phyloP scores from a whole-genome alignment of 2,329 filamentous ascomycete genomes.

The Claviceps lovelessii region DNA sequence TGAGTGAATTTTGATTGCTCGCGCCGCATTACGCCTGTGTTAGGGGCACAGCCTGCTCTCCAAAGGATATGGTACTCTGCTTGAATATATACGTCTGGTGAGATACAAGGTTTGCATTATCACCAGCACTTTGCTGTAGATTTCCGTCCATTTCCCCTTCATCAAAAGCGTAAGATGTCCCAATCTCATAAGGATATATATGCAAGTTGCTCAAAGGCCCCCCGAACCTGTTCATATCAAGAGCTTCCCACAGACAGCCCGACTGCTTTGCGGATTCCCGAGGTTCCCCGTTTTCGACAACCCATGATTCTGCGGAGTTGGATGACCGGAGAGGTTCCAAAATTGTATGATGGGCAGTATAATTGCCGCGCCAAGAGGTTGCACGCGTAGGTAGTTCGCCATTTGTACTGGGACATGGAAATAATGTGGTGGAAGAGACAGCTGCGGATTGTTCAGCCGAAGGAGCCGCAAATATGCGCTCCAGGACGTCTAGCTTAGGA shows the following conservation, averaged over 20 bases:
- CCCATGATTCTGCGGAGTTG: constrained; percentile 5
- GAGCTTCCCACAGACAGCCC: neutral
- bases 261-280: constrained; percentile 1
- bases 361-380: constrained; percentile 4
- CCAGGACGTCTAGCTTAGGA: neutral
- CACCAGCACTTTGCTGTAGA: neutral
- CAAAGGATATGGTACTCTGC: constrained; percentile 14
- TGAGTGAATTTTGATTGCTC: neutral
- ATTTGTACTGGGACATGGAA: neutral
- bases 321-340: neutral
- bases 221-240: neutral
- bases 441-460: neutral
- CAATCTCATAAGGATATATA: neutral
- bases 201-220: neutral
- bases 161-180: neutral
- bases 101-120: neutral
- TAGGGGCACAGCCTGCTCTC: neutral
- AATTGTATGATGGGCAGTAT: neutral
- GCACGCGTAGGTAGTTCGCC: constrained; percentile 3
- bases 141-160: neutral
- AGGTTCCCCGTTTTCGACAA: constrained; percentile 1
- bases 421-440: neutral
- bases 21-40: neutral
- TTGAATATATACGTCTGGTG: neutral
- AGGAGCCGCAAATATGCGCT: neutral